These are phyloP conservation scores for Candida suzukii DNA, from an alignment of 805 yeast species.

Conservation along the genomic window DNA sequence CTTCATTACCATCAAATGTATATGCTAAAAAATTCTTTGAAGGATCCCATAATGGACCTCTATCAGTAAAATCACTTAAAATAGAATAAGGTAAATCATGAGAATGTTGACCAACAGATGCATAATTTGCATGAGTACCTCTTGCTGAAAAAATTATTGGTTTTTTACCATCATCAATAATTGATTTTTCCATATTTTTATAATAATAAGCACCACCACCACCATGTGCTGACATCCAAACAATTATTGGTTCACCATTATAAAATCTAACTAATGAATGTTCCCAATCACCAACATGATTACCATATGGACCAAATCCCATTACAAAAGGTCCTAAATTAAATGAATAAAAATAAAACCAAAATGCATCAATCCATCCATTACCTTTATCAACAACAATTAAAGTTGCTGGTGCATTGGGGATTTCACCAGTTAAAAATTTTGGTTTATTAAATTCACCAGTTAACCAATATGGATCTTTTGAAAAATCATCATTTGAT, in stretches of 20 bases:
- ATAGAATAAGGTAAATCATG: constrained; percentile 94
- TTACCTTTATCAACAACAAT: constrained; percentile 89
- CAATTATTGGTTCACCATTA: constrained; percentile 69
- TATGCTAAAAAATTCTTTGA: constrained; percentile 74
- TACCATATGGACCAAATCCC: constrained; percentile 97
- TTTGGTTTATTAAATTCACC: constrained; percentile 65
- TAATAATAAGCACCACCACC: constrained; percentile 90
- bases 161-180: constrained; percentile 31
- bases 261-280: constrained; percentile 83
- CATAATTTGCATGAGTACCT: constrained; percentile 97
- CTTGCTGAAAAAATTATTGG: constrained; percentile 87
- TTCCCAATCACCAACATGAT: constrained; percentile 98
- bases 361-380: constrained; percentile 91
- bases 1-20: constrained; percentile 58
- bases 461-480: constrained; percentile 79
- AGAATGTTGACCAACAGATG: constrained; percentile 91
- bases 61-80: constrained; percentile 85
- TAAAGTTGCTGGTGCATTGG: constrained; percentile 72
- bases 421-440: constrained; percentile 60
- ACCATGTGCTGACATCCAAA: constrained; percentile 98
- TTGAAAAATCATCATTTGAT: constrained; percentile 61
- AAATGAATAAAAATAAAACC: constrained; percentile 95
- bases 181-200: constrained; percentile 64
- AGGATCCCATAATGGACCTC: constrained; percentile 96
- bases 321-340: constrained; percentile 94